Conservation (phyloP, 345 rosid genomes). For the Brassica cretica region DNA sequence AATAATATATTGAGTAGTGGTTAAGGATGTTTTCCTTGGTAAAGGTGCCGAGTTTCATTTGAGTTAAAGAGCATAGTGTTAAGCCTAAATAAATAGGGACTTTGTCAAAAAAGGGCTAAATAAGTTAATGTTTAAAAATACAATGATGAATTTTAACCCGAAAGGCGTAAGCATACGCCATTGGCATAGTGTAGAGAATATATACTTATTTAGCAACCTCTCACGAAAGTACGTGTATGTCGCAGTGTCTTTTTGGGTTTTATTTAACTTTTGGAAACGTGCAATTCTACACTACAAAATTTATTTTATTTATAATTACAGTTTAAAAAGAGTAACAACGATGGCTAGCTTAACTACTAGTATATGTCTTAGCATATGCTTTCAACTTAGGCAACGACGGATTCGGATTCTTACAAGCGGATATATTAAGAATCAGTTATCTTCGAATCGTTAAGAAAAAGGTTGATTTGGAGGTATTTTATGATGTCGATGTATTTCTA, state of each 20-base stretch:
- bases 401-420: conserved; percentile 33
- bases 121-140: not conserved
- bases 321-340: conserved; percentile 20
- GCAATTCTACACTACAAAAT: conserved; percentile 2
- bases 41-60: not conserved
- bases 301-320: not conserved
- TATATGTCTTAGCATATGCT: conserved; percentile 42
- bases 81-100: not conserved
- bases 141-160: not conserved
- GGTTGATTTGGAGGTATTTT: conserved; percentile 30
- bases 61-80: not conserved
- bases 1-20: not conserved
- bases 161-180: conserved; percentile 8
- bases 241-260: not conserved
- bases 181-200: conserved; percentile 14
- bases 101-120: not conserved
- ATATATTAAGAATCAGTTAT: conserved; percentile 30
- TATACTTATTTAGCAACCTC: conserved; percentile 24
- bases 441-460: conserved; percentile 26
- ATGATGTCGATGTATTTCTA: conserved; percentile 37
- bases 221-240: conserved; percentile 28
- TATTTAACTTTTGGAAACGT: conserved; percentile 21
- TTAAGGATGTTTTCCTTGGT: not conserved
- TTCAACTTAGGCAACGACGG: conserved; percentile 23
- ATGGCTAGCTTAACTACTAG: conserved; percentile 26